A percentile compares a stretch with the other conserved stretches of the same genome.
Conservation (phyloP, 768 basidiomycete genomes). For the Paxillus ammoniavirescens region DNA sequence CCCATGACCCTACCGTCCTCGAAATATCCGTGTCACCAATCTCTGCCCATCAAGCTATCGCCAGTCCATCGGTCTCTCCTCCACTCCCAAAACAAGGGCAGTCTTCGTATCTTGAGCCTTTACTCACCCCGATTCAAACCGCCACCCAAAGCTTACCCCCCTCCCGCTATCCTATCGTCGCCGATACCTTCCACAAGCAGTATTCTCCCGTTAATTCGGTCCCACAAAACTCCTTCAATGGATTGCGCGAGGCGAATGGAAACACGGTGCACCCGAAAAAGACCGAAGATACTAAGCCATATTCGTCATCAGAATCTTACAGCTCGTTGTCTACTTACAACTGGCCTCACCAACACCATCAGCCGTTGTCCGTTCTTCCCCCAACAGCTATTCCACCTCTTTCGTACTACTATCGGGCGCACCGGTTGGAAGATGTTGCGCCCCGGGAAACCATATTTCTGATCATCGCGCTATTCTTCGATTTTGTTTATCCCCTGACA, state of each 20-base stretch:
- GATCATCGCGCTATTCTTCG: constrained; percentile 87
- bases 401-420: constrained; percentile 70
- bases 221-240: constrained; percentile 37
- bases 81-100: constrained; percentile 24
- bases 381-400: constrained; percentile 55
- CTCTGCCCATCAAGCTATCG: constrained; percentile 34
- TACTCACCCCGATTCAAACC: constrained; percentile 41
- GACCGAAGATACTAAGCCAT: constrained; percentile 43
- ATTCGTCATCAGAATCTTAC: constrained; percentile 50
- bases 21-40: constrained; percentile 46
- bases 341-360: constrained; percentile 70
- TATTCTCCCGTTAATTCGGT: constrained; percentile 40
- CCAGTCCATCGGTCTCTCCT: constrained; percentile 53
- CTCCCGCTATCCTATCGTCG: constrained; percentile 68
- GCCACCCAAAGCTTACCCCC: constrained; percentile 48
- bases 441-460: constrained; percentile 78
- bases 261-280: constrained; percentile 37
- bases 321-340: constrained; percentile 65
- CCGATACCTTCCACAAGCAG: constrained; percentile 63
- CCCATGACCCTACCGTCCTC: constrained; percentile 34
- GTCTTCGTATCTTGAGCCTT: constrained; percentile 51
- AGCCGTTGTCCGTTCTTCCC: constrained; percentile 41
- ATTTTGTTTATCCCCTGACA: constrained; percentile 89
- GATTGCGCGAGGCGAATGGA: constrained; percentile 35
- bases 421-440: constrained; percentile 78